Conservation (phyloP, 306 rosid genomes). For the Rosa chinensis region DNA sequence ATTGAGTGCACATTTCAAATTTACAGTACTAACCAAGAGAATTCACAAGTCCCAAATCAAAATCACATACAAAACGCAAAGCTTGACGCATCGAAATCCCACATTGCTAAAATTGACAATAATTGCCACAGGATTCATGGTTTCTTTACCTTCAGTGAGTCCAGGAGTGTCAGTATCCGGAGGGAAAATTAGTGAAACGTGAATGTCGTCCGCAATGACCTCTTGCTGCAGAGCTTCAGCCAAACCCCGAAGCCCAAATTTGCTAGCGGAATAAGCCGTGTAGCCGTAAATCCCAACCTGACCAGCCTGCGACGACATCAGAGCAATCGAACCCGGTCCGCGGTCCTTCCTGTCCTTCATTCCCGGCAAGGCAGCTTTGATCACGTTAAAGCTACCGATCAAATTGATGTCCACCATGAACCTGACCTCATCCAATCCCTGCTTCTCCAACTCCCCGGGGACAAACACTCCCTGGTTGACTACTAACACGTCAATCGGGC, state of each 20-base stretch:
- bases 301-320: constrained; percentile 92
- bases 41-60: too few relatives aligned
- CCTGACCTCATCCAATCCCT: constrained; percentile 70
- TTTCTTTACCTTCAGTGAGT: constrained; percentile 54
- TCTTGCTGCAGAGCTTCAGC: constrained; percentile 95
- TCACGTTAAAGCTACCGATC: constrained; percentile 68
- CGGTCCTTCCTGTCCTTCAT: constrained; percentile 60
- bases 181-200: constrained; percentile 78
- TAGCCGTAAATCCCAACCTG: constrained; percentile 96
- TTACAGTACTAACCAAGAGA: neutral
- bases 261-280: constrained; percentile 85
- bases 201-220: constrained; percentile 70
- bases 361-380: constrained; percentile 76
- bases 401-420: constrained; percentile 81
- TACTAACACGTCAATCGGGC: constrained; percentile 65
- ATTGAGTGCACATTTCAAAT: neutral
- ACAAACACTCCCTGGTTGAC: constrained; percentile 80
- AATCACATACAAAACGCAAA: neutral
- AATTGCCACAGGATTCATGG: neutral
- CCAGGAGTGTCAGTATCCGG: constrained; percentile 97
- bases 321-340: constrained; percentile 69
- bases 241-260: constrained; percentile 86
- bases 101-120: neutral
- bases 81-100: neutral
- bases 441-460: constrained; percentile 70